Evolutionary conservation across 148 eudicot species (phyloP).

Genomic region (Suaeda aralocaspica): DNA sequence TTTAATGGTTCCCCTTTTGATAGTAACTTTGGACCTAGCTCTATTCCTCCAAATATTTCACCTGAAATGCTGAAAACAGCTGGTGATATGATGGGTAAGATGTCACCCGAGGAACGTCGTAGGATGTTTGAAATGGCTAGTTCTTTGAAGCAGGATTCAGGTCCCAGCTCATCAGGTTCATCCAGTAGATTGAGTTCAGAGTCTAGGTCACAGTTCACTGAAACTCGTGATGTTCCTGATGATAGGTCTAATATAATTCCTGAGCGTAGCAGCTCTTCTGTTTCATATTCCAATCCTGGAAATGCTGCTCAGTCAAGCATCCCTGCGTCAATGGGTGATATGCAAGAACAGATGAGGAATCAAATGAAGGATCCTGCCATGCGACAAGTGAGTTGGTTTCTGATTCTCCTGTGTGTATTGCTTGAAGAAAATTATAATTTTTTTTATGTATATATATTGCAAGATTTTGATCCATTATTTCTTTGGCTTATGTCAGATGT

Average conservation of each 20-base stretch:
- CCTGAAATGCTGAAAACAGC: slow-evolving; percentile 94
- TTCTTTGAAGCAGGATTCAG: slow-evolving; percentile 53
- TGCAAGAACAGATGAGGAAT: slow-evolving; percentile 91
- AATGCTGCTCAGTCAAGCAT: slow-evolving; percentile 49
- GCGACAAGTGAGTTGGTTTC: slow-evolving; percentile 60
- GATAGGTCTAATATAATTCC: slow-evolving; percentile 33
- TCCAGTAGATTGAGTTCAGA: slow-evolving; percentile 37
- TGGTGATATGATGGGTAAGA: slow-evolving; percentile 88
- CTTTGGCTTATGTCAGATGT: slow-evolving; percentile 51
- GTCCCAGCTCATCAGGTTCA: slow-evolving; percentile 36
- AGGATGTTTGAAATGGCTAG: slow-evolving; percentile 86
- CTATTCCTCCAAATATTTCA: slow-evolving; percentile 54
- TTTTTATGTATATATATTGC: too few relatives aligned
- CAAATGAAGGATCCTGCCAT: slow-evolving; percentile 97
- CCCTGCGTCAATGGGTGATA: slow-evolving; percentile 53
- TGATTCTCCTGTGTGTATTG: not conserved
- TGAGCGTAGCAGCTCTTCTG: slow-evolving; percentile 45
- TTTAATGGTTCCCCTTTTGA: slow-evolving; percentile 33
- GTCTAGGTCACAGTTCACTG: slow-evolving; percentile 28
- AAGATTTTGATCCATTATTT: not conserved
- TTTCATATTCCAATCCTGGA: slow-evolving; percentile 36
- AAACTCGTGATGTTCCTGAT: slow-evolving; percentile 24
- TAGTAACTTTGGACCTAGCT: slow-evolving; percentile 45
- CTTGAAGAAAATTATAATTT: not conserved
- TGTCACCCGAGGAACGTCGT: slow-evolving; percentile 77